phyloP scores from a whole-genome alignment of 768 basidiomycete species.

The Flagelloscypha sp. region DNA sequence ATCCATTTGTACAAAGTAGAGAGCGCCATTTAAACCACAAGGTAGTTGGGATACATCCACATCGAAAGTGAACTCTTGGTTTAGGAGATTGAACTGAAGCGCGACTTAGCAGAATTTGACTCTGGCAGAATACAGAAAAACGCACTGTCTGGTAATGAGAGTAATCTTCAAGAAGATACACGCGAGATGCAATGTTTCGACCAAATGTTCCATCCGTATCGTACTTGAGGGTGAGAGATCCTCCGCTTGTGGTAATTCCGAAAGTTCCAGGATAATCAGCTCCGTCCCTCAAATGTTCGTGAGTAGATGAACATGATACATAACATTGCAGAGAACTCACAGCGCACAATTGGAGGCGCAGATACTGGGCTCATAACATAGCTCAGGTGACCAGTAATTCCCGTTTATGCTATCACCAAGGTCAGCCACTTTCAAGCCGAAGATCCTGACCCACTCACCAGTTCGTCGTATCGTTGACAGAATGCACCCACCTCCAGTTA shows the following conservation, averaged over 20 bases:
- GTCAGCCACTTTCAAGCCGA: too few species aligned
- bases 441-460: too few species aligned
- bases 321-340: too few species aligned
- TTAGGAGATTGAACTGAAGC: constrained; percentile 21
- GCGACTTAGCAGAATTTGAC: too few species aligned
- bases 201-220: too few species aligned
- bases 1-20: constrained; percentile 38
- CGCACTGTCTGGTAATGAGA: constrained; percentile 23
- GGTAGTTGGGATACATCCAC: constrained; percentile 35
- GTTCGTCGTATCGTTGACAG: constrained; percentile 18
- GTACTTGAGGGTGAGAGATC: constrained; percentile 22
- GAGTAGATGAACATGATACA: too few species aligned
- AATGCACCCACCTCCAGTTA: constrained; percentile 45
- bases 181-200: constrained; percentile 28
- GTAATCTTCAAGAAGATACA: constrained; percentile 24
- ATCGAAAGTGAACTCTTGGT: constrained; percentile 39
- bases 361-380: constrained; percentile 23
- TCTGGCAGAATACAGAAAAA: too few species aligned
- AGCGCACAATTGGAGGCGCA: constrained; percentile 17
- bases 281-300: too few species aligned
- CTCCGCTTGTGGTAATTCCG: constrained; percentile 27
- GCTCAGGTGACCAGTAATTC: constrained; percentile 10
- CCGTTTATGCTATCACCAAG: constrained; percentile 8
- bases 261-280: constrained; percentile 26
- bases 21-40: constrained; percentile 38